phyloP scores from a whole-genome alignment of 345 rosid species.

The Syzygium aromaticum region DNA sequence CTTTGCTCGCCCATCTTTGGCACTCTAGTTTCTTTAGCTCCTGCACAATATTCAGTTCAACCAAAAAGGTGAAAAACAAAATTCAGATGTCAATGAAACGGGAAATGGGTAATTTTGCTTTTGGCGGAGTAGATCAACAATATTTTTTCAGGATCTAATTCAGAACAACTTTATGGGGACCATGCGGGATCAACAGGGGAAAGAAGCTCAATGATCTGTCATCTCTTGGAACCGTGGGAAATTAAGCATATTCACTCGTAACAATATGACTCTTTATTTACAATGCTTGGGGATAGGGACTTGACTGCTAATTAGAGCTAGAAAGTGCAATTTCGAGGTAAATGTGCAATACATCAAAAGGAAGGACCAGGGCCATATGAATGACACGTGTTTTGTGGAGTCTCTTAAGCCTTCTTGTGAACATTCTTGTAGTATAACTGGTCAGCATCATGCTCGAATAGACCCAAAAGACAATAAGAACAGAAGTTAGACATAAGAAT shows the following conservation, averaged over 20 bases:
- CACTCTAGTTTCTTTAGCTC: constrained; percentile 62
- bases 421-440: background rate
- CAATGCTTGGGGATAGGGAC: background rate
- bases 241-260: background rate
- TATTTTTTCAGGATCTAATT: background rate
- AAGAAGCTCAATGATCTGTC: background rate
- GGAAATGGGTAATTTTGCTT: background rate
- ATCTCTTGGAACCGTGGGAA: background rate
- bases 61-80: background rate
- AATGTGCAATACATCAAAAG: background rate
- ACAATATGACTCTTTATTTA: background rate
- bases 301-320: too few relatives aligned
- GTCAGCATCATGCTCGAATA: background rate
- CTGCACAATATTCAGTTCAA: constrained; percentile 13
- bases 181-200: background rate
- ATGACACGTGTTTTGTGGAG: background rate
- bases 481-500: background rate
- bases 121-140: background rate
- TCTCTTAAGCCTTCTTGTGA: background rate
- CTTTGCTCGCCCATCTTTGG: constrained; percentile 67
- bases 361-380: background rate
- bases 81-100: background rate
- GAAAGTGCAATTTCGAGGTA: background rate
- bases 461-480: background rate
- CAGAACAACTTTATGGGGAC: background rate